These are phyloP conservation scores for Hypericum androsaemum DNA, from an alignment of 345 rosid genomes.

Conservation along the genomic window DNA sequence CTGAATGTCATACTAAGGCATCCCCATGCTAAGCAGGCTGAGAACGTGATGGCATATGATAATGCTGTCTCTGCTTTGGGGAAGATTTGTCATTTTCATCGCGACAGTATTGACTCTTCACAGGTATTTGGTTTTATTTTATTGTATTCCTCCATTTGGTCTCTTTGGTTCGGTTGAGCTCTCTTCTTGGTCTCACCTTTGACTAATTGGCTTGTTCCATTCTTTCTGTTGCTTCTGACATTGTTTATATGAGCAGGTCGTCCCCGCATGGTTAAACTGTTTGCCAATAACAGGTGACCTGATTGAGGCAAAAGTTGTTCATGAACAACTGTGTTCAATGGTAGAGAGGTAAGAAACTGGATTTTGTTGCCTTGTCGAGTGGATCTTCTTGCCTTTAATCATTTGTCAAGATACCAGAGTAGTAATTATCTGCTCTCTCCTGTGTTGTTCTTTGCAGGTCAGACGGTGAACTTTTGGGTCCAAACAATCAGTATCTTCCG, in stretches of 20 bases:
- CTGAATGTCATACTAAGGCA: conserved; percentile 72
- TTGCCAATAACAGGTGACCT: conserved; percentile 85
- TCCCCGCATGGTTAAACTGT: conserved; percentile 98
- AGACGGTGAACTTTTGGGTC: conserved; percentile 73
- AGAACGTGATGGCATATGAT: conserved; percentile 93
- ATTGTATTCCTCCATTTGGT: not conserved
- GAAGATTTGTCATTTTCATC: conserved; percentile 87
- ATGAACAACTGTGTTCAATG: conserved; percentile 93
- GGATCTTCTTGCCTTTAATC: not conserved
- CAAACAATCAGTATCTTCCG: conserved; percentile 78
- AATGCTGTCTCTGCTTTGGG: conserved; percentile 99
- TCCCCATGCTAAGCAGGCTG: conserved; percentile 73
- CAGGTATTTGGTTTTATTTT: conserved; percentile 44
- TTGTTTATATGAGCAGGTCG: conserved; percentile 39
- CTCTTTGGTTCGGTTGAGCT: conserved; percentile 1
- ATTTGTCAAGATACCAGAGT: too few relatives aligned
- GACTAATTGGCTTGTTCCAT: not conserved
- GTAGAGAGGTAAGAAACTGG: conserved; percentile 60
- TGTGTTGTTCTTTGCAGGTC: conserved; percentile 44
- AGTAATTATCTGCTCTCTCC: too few relatives aligned
- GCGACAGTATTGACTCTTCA: conserved; percentile 74
- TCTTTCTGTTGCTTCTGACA: not conserved
- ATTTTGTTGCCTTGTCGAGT: not conserved
- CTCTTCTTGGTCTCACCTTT: not conserved
- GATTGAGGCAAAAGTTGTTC: conserved; percentile 96